Conservation (phyloP, 768 basidiomycete species). For the Chalciporus chontae region DNA sequence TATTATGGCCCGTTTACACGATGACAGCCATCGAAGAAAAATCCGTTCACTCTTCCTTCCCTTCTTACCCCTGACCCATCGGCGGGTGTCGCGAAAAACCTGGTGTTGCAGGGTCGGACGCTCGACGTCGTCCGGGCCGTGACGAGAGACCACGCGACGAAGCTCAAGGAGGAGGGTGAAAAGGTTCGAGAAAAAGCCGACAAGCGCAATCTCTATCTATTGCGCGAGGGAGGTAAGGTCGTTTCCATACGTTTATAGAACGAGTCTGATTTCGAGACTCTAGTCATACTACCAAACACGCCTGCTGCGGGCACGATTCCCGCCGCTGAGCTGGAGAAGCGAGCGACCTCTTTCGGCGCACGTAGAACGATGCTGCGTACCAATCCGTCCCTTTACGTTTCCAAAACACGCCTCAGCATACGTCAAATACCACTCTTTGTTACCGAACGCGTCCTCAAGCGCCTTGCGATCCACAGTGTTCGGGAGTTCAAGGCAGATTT, state of each 20-base stretch:
- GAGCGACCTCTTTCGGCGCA: slow-evolving; percentile 80
- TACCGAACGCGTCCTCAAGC: slow-evolving; percentile 86
- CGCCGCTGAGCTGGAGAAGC: slow-evolving; percentile 77
- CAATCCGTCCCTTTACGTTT: slow-evolving; percentile 93
- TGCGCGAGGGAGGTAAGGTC: slow-evolving; percentile 88
- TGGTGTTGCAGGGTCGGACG: slow-evolving; percentile 90
- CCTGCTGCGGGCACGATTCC: slow-evolving; percentile 72
- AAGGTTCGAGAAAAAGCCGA: slow-evolving; percentile 84
- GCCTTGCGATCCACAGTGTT: slow-evolving; percentile 77
- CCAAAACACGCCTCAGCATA: slow-evolving; percentile 89
- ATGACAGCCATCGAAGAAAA: slow-evolving; percentile 66
- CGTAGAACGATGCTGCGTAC: slow-evolving; percentile 79
- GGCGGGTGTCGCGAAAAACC: slow-evolving; percentile 69
- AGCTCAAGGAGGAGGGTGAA: slow-evolving; percentile 86
- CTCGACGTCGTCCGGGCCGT: slow-evolving; percentile 90
- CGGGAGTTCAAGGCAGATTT: slow-evolving; percentile 80
- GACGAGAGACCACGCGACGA: slow-evolving; percentile 82
- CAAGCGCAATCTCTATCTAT: slow-evolving; percentile 92
- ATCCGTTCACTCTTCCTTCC: slow-evolving; percentile 85
- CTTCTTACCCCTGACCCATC: slow-evolving; percentile 94
- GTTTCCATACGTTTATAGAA: background rate
- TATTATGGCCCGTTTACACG: background rate
- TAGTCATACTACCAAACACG: slow-evolving; percentile 89
- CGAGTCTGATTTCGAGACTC: background rate
- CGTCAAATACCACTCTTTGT: slow-evolving; percentile 90